These are phyloP conservation scores for Selenicereus undatus DNA, from an alignment of 148 eudicot genomes.

Conservation along the genomic window DNA sequence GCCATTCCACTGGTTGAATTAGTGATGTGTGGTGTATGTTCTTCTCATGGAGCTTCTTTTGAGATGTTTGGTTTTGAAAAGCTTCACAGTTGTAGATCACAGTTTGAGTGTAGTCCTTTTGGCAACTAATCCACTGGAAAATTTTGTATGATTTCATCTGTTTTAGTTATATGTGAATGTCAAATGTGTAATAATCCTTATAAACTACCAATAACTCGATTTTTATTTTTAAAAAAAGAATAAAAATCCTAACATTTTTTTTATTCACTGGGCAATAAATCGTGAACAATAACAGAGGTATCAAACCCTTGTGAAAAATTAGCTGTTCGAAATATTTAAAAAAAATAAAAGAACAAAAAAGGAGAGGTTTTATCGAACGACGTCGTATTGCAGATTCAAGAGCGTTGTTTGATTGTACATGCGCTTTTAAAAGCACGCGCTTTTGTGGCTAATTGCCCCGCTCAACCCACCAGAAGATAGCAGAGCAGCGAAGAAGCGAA, in stretches of 20 bases:
- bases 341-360: background rate
- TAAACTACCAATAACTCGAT: too few relatives aligned
- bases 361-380: background rate
- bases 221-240: too few relatives aligned
- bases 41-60: background rate
- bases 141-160: conserved; percentile 21
- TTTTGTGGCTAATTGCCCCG: background rate
- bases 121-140: conserved; percentile 28
- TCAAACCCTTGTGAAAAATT: background rate
- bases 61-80: conserved; percentile 9
- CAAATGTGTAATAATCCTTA: conserved; percentile 17
- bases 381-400: background rate
- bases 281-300: too few relatives aligned
- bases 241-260: too few relatives aligned
- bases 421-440: background rate
- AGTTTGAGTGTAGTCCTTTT: conserved; percentile 21
- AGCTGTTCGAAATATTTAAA: background rate
- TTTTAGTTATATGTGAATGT: conserved; percentile 6
- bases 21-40: conserved; percentile 19
- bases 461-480: background rate
- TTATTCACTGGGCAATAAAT: too few relatives aligned
- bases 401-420: background rate
- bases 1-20: conserved; percentile 44
- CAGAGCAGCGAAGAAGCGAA: background rate
- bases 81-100: conserved; percentile 1